Evolutionary conservation across 2,329 filamentous ascomycete genomes (phyloP), one percentile per base, ranked within the genome.

Genomic region (Rutstroemia sp.): DNA sequence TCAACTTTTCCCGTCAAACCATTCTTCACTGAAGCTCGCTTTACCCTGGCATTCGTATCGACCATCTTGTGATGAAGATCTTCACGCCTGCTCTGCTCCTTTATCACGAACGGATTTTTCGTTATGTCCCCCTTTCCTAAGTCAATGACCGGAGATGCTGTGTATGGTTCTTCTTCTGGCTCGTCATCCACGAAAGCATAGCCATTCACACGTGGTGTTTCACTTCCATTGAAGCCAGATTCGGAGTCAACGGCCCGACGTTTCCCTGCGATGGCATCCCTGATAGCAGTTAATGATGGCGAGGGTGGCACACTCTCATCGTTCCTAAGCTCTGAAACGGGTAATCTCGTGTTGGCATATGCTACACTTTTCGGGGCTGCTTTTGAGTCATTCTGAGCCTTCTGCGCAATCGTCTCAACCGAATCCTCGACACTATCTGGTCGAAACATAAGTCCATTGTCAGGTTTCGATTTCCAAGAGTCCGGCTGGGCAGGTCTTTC

Each of bases 151-250:
- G 75, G 72, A 47, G 69, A 60, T n/a, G 67, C 44, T 1, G 67
- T 63, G 16, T 75, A 74, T 8, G 71, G 63, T 51, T 77, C 76
- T 52, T 77, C 66, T 16, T 78, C 78, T 0, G 81, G 80, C 42
- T 87, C 88, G 56, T 95, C 90, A 63, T 96, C 91, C 38, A 99
- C 92, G 71, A 96, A 97, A 0, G 90, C 82, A 70, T 96, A 99
- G 1, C 94, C 94, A 61, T 95, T 95, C 0, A 97, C 89, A 2
- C 90, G 81, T 0, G 92, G 94, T 0, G 92, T 97, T 71, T 95
- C 91, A 1, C 77, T 77, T 59, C 76, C 81, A 2, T 78, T 78
- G 9, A 75, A 70, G 4, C 71, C 75, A 5, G 81, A 81, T 62
- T 90, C 85, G 12, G 82, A 82, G 23, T 85, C 81, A 8, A 77